phyloP scores from a whole-genome alignment of 768 basidiomycete genomes.

The Suillus plorans region DNA sequence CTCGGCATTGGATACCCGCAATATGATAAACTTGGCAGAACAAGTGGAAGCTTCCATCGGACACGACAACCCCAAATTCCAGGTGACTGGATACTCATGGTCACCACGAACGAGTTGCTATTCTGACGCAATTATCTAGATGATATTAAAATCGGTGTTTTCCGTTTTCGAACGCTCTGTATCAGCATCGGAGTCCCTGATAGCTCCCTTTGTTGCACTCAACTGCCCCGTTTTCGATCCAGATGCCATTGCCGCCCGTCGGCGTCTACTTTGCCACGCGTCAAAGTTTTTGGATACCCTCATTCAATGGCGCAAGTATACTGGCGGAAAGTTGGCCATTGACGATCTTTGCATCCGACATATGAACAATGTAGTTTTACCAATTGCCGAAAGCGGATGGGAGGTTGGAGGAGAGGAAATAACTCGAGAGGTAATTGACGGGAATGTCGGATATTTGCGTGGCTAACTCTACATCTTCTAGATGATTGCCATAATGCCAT shows the following conservation, averaged over 20 bases:
- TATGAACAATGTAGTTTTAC: conserved; percentile 58
- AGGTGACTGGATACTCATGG: conserved; percentile 41
- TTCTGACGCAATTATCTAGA: conserved; percentile 37
- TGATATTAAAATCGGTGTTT: conserved; percentile 54
- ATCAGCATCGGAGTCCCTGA: conserved; percentile 45
- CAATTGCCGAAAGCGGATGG: conserved; percentile 77
- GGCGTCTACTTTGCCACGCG: conserved; percentile 63
- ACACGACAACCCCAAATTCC: conserved; percentile 57
- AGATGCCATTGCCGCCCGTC: conserved; percentile 67
- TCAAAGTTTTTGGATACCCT: conserved; percentile 75
- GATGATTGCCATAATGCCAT: conserved; percentile 23
- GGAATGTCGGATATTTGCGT: not conserved
- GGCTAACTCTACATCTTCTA: conserved; percentile 13
- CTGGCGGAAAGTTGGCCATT: conserved; percentile 58
- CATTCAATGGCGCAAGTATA: conserved; percentile 73
- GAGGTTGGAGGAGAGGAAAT: conserved; percentile 79
- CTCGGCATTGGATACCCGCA: conserved; percentile 59
- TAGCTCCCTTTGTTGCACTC: conserved; percentile 49
- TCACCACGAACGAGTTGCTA: conserved; percentile 1
- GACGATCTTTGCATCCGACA: conserved; percentile 54
- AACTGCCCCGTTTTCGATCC: conserved; percentile 66
- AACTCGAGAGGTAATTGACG: conserved; percentile 51
- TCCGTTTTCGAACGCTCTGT: conserved; percentile 56
- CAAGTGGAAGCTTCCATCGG: conserved; percentile 79
- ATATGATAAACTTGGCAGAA: conserved; percentile 73